A percentile compares a stretch with the other conserved stretches of the same genome.
Conservation (phyloP, 2,329 filamentous ascomycete genomes). For the Ophiocordyceps polyrhachis-furcata region DNA sequence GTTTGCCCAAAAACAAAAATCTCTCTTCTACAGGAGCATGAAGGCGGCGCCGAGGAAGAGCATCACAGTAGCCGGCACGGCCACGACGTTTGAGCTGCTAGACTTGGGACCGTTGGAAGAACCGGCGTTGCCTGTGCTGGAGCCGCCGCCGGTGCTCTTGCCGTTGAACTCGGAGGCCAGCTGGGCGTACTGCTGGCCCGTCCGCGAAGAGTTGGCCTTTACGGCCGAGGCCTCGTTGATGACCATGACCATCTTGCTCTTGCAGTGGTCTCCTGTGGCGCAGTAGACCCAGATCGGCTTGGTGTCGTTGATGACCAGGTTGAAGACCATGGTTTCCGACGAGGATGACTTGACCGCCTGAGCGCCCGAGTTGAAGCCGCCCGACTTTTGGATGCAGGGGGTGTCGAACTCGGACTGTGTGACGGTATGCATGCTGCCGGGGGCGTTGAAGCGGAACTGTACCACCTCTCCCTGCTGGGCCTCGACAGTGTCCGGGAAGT, state of each 20-base stretch:
- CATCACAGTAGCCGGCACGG: constrained; percentile 22
- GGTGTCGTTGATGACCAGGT: constrained; percentile 47
- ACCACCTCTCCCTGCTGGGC: constrained; percentile 44
- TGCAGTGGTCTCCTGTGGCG: constrained; percentile 55
- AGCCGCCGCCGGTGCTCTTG: neutral
- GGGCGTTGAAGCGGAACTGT: constrained; percentile 43
- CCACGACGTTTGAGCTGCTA: constrained; percentile 12
- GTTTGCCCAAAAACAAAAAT: neutral
- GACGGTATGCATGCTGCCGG: constrained; percentile 55
- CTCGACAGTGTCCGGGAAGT: constrained; percentile 45
- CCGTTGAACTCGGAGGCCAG: neutral
- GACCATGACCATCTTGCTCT: constrained; percentile 56
- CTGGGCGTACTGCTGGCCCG: neutral
- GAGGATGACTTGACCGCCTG: constrained; percentile 34
- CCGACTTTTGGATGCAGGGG: constrained; percentile 45
- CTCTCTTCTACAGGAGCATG: constrained; percentile 16
- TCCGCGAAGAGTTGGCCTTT: constrained; percentile 23
- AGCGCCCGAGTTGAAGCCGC: constrained; percentile 50
- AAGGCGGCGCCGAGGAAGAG: constrained; percentile 23
- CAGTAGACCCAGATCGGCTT: constrained; percentile 68
- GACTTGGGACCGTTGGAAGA: neutral
- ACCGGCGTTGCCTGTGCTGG: constrained; percentile 3
- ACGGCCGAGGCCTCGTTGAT: constrained; percentile 44
- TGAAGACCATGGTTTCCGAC: constrained; percentile 46
- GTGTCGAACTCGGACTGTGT: constrained; percentile 58